Evolutionary conservation across 192 early-diverging fungal species (phyloP), one percentile per base, ranked within the genome.

Genomic region (Dimargaris verticillata): DNA sequence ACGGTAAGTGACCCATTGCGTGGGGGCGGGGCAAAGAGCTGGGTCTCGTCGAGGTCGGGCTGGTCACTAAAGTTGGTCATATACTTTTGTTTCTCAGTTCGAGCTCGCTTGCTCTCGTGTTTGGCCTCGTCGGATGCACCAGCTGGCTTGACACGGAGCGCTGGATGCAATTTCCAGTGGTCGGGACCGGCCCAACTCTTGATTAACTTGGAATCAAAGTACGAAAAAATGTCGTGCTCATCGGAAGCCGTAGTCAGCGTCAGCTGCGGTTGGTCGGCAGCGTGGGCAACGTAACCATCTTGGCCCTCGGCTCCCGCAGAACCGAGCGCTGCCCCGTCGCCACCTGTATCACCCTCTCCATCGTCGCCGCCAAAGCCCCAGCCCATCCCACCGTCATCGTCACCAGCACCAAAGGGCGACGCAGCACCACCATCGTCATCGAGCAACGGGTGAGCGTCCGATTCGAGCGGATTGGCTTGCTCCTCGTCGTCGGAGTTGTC

Each of bases 101-200:
- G 65, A 62, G 75, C 77, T 64, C 57, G 66, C 72, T 70, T 83
- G 62, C 44, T n/a, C 41, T 51, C 50, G 13, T 63, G 41, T 57
- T 57, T 57, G 46, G 25, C 57, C 2, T 63, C 57, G 14, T 68
- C 70, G 28, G 63, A 61, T 20, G 55, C 66, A 26, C 62, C 61
- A 5, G 46, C 43, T 1, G 55, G 29, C 15, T 41, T 28, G 22
- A 28, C 4, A 9, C 28, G 55, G 18, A 58, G 41, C 1, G 55
- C 55, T 17, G 55, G 55, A 28, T 58, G 55, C 60, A 88, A 63
- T 42, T 83, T 89, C 92, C 92, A 97, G 67, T 90, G 87, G 62
- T 87, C 88, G 14, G 92, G 90, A 15, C 94, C 94, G 10, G 92
- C 94, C 94, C 94, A 97, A 53, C 82, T 81, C 49, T 82, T 75